Percentiles rank a stretch among this genome's conserved stretches.
phyloP scores from a whole-genome alignment of 2,329 filamentous ascomycete genomes.

The Trichoderma pleuroti region DNA sequence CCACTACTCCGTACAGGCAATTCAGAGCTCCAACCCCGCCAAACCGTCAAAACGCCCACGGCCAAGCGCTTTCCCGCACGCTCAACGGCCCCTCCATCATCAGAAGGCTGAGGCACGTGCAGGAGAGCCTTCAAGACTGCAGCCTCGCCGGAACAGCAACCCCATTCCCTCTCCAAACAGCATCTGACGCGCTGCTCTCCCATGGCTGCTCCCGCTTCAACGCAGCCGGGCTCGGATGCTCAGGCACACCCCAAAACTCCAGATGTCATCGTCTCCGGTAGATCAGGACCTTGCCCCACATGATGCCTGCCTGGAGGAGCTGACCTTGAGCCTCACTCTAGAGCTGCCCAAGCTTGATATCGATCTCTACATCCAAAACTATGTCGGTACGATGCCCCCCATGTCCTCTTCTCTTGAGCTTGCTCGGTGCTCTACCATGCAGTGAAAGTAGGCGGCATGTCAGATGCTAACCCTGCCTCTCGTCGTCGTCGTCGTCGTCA shows the following conservation, averaged over 20 bases:
- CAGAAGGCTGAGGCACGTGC: slow-evolving; percentile 20
- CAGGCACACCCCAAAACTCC: slow-evolving; percentile 2
- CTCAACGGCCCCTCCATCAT: slow-evolving; percentile 8
- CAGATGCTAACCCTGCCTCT: neutral
- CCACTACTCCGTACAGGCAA: neutral
- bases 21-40: slow-evolving; percentile 12
- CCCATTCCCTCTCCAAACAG: neutral
- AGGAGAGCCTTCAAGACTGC: neutral
- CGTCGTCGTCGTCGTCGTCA: neutral
- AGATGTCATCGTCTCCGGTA: slow-evolving; percentile 44
- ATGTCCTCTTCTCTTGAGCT: neutral
- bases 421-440: neutral
- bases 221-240: slow-evolving; percentile 10
- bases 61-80: neutral
- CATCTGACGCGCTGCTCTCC: neutral
- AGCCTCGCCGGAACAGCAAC: slow-evolving; percentile 11
- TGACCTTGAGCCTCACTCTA: slow-evolving; percentile 33
- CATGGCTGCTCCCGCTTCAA: slow-evolving; percentile 9
- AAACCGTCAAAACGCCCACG: neutral
- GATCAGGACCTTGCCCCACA: neutral
- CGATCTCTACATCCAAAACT: slow-evolving; percentile 86
- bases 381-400: slow-evolving; percentile 58
- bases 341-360: slow-evolving; percentile 86
- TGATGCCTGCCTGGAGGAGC: neutral
- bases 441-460: neutral